Base-by-base conservation (phyloP, 2,329 filamentous ascomycete species). In the Fusarium cicatricum region DNA sequence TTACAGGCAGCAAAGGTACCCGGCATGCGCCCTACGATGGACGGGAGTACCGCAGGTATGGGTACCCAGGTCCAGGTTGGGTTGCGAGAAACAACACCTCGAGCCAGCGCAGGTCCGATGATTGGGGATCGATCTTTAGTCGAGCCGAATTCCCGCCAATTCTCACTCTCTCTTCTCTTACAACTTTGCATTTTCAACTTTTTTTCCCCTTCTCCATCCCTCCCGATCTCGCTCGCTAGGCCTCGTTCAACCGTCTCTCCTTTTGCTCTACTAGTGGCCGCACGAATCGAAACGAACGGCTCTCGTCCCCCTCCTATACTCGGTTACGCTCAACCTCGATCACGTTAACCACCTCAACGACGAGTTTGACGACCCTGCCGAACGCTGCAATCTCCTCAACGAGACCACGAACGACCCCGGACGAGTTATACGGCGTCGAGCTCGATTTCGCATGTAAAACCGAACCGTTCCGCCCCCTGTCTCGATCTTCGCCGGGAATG, bases 401-500 rank as follows among this genome's bases (percentile, higher is more conserved):
- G 34, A 56, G 29, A 43, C 23, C 33, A 34, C 37, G 32, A 16
- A 42, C 17, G 14, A 42, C 31, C 33, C 21, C 32, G 32, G 26
- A 46, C 48, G 38, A 28, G 29, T 16, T 33, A 56, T 8, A 29
- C 47, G 26, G 21, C 43, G 46, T 21, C 53, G 31, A 61, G 40
- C 21, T 56, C 57, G 33, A 65, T 56, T 47, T 62, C 58, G 56
- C 58, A 67, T 62, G 62, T 62, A 64, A 52, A 62, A 65, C 52
- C 60, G 53, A 65, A 50, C 40, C 59, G 36, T 47, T 37, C 40
- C 55, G 52, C 55, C 57, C 57, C 54, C 50, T 61, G 31, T 36
- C 55, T 59, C 65, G 43, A 66, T 52, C 50, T 43, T 60, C 58
- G 60, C 62, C 63, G 52, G 66, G 66, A 69, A 69, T 69, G 66